Base-by-base conservation (phyloP, 768 basidiomycete genomes). In the Clavaria fumosa region DNA sequence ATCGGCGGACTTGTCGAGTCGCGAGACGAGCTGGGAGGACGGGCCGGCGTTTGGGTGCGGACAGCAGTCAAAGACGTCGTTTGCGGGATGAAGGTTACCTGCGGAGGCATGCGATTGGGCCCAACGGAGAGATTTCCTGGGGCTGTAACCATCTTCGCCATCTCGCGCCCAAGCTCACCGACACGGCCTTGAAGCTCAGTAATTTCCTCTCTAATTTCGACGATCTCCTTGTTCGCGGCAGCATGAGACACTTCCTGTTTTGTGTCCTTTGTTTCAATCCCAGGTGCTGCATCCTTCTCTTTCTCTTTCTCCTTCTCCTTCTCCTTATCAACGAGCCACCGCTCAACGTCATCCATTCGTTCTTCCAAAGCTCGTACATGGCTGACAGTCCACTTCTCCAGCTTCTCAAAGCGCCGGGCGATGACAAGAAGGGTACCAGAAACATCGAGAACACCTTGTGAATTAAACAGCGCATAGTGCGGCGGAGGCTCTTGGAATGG, bases 351-450 rank as follows among this genome's bases (percentile, higher is more conserved):
- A 43, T 76, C 74, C 84, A 89, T 89, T 22, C 85, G 70, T 14
- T 88, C 85, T 46, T 89, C 85, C n/a, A 89, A 59, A 1, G 85
- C 85, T 38, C 85, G 75, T 2, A 86, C 83, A 47, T 89, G 85
- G 4, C 81, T 75, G 2, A 89, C 82, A 0, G 84, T 79, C 85
- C 85, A 89, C 44, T 79, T 79, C 51, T 89, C 85, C 9, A 89
- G 67, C 52, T 89, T 89, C 54, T 89, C 85, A 41, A 89, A 88
- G 15, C 85, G 73, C 40, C 69, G 72, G 9, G 82, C 80, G 30
- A 89, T 72, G 7, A 70, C 67, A 17, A 89, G 57, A 4, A 89
- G 61, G 0, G 85, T 88, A 1, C 68, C 74, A 7, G 76, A 69
- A 6, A 86, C 61, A 49, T 89, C 86, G 3, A 89, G 57, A 2